Evolutionary conservation across 371 early-diverging fungal genomes (phyloP).

Genomic region (Mortierella sp.): DNA sequence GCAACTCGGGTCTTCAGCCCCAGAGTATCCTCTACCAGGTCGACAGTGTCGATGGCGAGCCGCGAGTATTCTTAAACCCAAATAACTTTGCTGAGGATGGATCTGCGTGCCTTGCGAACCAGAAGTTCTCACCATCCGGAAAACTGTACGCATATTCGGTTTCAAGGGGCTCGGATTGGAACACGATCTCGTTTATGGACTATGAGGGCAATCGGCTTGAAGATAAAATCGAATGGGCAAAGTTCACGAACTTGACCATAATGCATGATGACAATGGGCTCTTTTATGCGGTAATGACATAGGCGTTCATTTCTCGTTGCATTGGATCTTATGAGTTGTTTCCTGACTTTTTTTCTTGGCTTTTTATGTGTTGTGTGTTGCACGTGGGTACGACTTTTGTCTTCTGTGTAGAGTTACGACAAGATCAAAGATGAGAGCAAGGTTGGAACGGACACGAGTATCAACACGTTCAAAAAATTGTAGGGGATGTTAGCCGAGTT

Average conservation of each 20-base stretch:
- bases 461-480: neutral
- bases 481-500: too few species aligned
- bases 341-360: neutral
- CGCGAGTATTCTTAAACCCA: slow-evolving; percentile 61
- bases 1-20: slow-evolving; percentile 74
- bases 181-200: slow-evolving; percentile 61
- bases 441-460: neutral
- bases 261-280: slow-evolving; percentile 74
- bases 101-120: slow-evolving; percentile 53
- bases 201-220: slow-evolving; percentile 45
- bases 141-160: slow-evolving; percentile 56
- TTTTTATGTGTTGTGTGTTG: neutral
- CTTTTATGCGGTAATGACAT: slow-evolving; percentile 65
- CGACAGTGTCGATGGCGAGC: slow-evolving; percentile 47
- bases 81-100: slow-evolving; percentile 53
- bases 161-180: slow-evolving; percentile 77
- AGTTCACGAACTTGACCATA: slow-evolving; percentile 67
- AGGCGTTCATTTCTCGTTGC: neutral
- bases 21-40: slow-evolving; percentile 65
- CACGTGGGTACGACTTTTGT: neutral
- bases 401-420: neutral
- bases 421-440: neutral
- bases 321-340: neutral
- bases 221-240: slow-evolving; percentile 62
- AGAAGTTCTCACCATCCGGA: slow-evolving; percentile 67